Conservation (phyloP, 495 filamentous ascomycete genomes). For the Tuber borchii region DNA sequence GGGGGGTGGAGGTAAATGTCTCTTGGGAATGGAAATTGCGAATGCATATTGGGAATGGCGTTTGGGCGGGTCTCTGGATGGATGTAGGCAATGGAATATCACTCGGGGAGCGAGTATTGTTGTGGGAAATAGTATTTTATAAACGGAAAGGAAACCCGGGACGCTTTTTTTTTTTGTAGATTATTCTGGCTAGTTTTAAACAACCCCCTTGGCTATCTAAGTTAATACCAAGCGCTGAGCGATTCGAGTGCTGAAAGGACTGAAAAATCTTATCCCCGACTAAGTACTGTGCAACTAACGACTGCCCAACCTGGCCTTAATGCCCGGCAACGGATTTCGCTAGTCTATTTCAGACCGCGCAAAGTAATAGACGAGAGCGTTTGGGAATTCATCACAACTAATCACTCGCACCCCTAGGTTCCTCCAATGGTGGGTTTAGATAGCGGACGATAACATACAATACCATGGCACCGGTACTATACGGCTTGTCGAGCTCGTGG, state of each 20-base stretch:
- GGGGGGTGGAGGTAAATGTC: conserved; percentile 74
- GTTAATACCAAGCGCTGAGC: too few relatives aligned
- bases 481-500: too few relatives aligned
- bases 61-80: neutral
- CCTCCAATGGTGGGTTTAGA: too few relatives aligned
- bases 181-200: neutral
- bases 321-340: too few relatives aligned
- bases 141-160: neutral
- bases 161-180: neutral
- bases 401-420: neutral
- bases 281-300: too few relatives aligned
- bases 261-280: too few relatives aligned
- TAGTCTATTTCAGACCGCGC: too few relatives aligned
- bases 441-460: too few relatives aligned
- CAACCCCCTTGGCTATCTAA: neutral
- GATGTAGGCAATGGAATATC: neutral
- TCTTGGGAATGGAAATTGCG: conserved; percentile 2
- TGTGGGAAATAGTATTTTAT: neutral
- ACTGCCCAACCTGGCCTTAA: too few relatives aligned
- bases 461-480: too few relatives aligned
- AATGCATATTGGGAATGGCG: neutral
- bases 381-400: neutral
- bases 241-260: too few relatives aligned
- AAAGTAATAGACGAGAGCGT: neutral
- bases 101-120: neutral